These are phyloP conservation scores for Adansonia grandidieri DNA, from an alignment of 441 rosid species.

Conservation along the genomic window DNA sequence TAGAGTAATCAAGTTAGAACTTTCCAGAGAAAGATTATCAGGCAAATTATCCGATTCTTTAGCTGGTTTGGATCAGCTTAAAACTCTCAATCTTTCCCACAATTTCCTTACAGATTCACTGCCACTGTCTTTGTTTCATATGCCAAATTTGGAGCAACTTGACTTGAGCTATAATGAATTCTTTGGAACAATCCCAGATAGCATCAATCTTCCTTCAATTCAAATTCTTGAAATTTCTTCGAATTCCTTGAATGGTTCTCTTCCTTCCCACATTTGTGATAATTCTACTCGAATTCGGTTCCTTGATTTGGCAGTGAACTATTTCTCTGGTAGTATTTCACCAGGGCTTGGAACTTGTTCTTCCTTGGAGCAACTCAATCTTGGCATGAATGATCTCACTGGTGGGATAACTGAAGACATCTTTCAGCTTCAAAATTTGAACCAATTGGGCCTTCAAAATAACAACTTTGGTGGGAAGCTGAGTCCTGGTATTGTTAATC, in stretches of 20 bases:
- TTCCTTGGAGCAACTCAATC: constrained; percentile 50
- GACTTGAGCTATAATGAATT: constrained; percentile 66
- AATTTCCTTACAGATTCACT: constrained; percentile 50
- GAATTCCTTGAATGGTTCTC: constrained; percentile 48
- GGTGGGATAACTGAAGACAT: constrained; percentile 59
- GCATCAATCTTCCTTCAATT: constrained; percentile 51
- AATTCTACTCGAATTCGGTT: constrained; percentile 45
- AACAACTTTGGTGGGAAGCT: constrained; percentile 62
- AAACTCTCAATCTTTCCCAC: constrained; percentile 46
- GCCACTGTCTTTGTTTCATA: constrained; percentile 52
- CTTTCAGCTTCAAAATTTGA: constrained; percentile 50
- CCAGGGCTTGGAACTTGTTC: constrained; percentile 59
- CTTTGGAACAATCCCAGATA: constrained; percentile 46
- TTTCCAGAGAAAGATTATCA: constrained; percentile 37
- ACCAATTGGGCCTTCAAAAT: constrained; percentile 50
- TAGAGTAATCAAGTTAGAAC: constrained; percentile 57
- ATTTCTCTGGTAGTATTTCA: constrained; percentile 54
- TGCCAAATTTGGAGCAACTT: constrained; percentile 46
- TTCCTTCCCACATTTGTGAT: constrained; percentile 55
- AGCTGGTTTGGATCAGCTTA: constrained; percentile 38
- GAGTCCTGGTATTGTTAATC: constrained; percentile 41
- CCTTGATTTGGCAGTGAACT: constrained; percentile 52
- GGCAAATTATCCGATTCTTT: constrained; percentile 46
- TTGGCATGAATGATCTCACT: constrained; percentile 58
- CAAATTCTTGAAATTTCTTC: constrained; percentile 50